A percentile compares a stretch with the other conserved stretches of the same genome.
phyloP scores from a whole-genome alignment of 1,284 basidiomycete species.

The Sphaerobolus stellatus region DNA sequence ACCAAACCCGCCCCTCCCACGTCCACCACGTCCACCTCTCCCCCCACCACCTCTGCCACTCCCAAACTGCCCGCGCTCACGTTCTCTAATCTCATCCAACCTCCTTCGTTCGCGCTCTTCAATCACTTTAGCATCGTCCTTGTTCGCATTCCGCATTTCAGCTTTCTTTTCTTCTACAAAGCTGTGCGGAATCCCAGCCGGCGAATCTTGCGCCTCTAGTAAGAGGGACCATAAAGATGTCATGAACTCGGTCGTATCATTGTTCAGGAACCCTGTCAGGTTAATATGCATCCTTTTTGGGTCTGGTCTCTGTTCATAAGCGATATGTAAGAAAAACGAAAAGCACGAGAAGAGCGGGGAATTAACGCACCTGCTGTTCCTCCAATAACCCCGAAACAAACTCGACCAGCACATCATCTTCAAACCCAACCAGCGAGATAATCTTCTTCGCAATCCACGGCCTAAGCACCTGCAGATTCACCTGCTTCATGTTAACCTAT shows the following conservation, averaged over 20 bases:
- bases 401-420: conserved; percentile 96
- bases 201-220: conserved; percentile 85
- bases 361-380: conserved; percentile 77
- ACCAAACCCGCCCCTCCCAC: conserved; percentile 45
- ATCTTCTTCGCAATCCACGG: conserved; percentile 95
- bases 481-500: conserved; percentile 93
- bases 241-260: conserved; percentile 85
- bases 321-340: not conserved
- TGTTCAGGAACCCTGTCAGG: conserved; percentile 86
- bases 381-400: conserved; percentile 94
- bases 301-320: conserved; percentile 70
- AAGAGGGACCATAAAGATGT: conserved; percentile 84
- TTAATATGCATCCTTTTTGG: conserved; percentile 95
- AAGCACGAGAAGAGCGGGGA: conserved; percentile 24
- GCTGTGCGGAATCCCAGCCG: conserved; percentile 88
- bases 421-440: conserved; percentile 86
- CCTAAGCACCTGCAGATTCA: conserved; percentile 84
- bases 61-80: conserved; percentile 39
- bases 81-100: conserved; percentile 65
- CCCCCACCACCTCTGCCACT: conserved; percentile 47
- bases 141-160: conserved; percentile 79
- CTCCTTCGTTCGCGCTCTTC: conserved; percentile 71
- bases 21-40: conserved; percentile 42
- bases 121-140: conserved; percentile 63
- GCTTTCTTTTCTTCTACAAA: conserved; percentile 96